Percentiles rank a stretch among this genome's conserved stretches.
Evolutionary conservation across 139 green algal species (phyloP).

Genomic region (Limnomonas spitsbergensis): DNA sequence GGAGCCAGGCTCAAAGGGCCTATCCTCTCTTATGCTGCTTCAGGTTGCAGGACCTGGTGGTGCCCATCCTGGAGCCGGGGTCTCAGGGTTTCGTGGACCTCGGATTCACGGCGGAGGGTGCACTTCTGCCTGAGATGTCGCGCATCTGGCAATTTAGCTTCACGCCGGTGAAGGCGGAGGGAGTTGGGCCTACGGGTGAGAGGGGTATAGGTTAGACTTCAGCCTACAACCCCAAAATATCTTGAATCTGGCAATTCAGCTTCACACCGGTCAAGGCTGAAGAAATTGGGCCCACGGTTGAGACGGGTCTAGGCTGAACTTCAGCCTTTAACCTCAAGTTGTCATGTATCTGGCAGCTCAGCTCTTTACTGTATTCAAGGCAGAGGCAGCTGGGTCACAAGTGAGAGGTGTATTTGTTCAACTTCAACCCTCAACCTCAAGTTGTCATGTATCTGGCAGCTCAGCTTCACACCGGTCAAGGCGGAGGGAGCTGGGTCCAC

Average conservation of each 20-base stretch:
- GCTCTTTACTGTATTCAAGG: constrained; percentile 24
- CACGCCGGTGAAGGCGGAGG: constrained; percentile 32
- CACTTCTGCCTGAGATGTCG: constrained; percentile 29
- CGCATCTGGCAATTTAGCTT: constrained; percentile 39
- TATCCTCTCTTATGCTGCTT: background rate
- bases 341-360: constrained; percentile 34
- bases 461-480: constrained; percentile 28
- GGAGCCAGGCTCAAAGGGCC: too few relatives aligned
- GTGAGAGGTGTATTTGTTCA: constrained; percentile 19
- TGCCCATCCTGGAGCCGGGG: constrained; percentile 35
- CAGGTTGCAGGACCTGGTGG: constrained; percentile 31
- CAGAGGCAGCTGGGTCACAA: constrained; percentile 35
- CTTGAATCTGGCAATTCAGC: constrained; percentile 34
- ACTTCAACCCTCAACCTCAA: constrained; percentile 13
- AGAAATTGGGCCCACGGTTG: constrained; percentile 37
- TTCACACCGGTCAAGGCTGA: constrained; percentile 35
- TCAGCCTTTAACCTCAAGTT: constrained; percentile 11
- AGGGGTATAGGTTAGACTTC: background rate
- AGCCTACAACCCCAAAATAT: constrained; percentile 12
- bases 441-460: constrained; percentile 30
- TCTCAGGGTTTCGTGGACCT: constrained; percentile 42
- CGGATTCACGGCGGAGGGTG: constrained; percentile 27
- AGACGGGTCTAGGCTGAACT: background rate
- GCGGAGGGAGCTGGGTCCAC: constrained; percentile 36
- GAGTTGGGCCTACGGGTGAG: constrained; percentile 38